Evolutionary conservation across 2,329 filamentous ascomycete genomes (phyloP).

Genomic region (Alternaria longipes): DNA sequence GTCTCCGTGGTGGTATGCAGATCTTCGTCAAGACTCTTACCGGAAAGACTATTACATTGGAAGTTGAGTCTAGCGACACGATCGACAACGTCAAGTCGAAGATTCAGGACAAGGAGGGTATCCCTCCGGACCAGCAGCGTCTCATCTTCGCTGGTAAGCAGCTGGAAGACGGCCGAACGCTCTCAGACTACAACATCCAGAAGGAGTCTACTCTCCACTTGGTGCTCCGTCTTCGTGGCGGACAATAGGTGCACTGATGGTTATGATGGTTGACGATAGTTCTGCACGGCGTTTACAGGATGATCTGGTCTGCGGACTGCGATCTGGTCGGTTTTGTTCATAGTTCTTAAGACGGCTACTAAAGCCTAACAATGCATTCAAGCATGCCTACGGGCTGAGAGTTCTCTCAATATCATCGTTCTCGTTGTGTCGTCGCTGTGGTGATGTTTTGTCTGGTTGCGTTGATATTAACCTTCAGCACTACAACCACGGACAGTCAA

Average conservation of each 20-base stretch:
- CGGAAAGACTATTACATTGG: slow-evolving; percentile 93
- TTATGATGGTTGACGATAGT: slow-evolving; percentile 26
- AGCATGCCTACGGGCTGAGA: slow-evolving; percentile 46
- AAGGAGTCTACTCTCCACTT: slow-evolving; percentile 72
- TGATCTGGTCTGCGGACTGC: slow-evolving; percentile 35
- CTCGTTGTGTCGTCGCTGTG: not conserved
- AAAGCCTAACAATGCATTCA: slow-evolving; percentile 40
- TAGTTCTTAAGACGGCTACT: slow-evolving; percentile 39
- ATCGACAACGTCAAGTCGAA: slow-evolving; percentile 96
- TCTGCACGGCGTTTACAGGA: slow-evolving; percentile 45
- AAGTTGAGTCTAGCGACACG: slow-evolving; percentile 88
- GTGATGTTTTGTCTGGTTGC: not conserved
- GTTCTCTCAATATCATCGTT: slow-evolving; percentile 21
- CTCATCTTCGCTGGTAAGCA: slow-evolving; percentile 95
- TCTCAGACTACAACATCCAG: slow-evolving; percentile 97
- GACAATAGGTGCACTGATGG: slow-evolving; percentile 53
- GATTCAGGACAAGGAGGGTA: slow-evolving; percentile 81
- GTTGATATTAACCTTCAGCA: not conserved
- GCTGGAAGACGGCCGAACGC: slow-evolving; percentile 87
- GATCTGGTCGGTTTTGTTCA: slow-evolving; percentile 34
- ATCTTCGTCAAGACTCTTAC: slow-evolving; percentile 68
- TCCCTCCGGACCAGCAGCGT: slow-evolving; percentile 93
- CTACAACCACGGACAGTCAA: not conserved
- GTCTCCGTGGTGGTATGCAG: slow-evolving; percentile 81
- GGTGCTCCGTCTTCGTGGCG: slow-evolving; percentile 68